Evolutionary conservation across 176 grass and related monocot species (phyloP).

Genomic region (Guadua angustifolia): DNA sequence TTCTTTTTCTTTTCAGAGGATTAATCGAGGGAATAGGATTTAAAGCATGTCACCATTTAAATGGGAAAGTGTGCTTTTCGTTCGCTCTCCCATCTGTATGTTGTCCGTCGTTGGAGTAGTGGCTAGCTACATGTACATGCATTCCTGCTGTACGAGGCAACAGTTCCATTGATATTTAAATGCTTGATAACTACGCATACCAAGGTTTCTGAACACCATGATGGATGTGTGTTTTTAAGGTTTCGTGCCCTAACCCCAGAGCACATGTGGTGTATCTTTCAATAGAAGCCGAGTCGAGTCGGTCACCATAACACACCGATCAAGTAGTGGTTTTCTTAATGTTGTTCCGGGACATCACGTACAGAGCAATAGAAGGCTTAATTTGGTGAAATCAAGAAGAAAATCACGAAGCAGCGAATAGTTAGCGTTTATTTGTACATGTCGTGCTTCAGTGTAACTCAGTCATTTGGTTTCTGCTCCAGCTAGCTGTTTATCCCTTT

Average conservation of each 20-base stretch:
- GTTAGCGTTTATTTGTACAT: neutral
- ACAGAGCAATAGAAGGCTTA: neutral
- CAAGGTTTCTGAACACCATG: constrained; percentile 29
- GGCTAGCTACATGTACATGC: neutral
- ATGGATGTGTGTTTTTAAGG: neutral
- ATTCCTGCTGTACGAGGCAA: constrained; percentile 5
- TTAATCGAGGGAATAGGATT: neutral
- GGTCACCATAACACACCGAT: neutral
- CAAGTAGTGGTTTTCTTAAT: neutral
- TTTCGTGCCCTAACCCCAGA: constrained; percentile 19
- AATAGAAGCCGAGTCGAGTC: neutral
- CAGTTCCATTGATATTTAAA: constrained; percentile 23
- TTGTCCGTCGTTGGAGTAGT: constrained; percentile 1
- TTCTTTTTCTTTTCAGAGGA: neutral
- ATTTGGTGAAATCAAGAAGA: neutral
- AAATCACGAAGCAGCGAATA: neutral
- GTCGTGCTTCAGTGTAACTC: neutral
- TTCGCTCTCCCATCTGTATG: neutral
- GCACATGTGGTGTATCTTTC: constrained; percentile 19
- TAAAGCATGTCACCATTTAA: constrained; percentile 25
- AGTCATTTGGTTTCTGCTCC: neutral
- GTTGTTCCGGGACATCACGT: neutral
- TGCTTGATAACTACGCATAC: constrained; percentile 30
- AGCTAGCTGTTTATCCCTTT: neutral
- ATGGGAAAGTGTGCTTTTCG: constrained; percentile 26